Evolutionary conservation across 352 stramenopile species (phyloP), one percentile per base, ranked within the genome.

Genomic region (Thalassiosira livingstoniorum): DNA sequence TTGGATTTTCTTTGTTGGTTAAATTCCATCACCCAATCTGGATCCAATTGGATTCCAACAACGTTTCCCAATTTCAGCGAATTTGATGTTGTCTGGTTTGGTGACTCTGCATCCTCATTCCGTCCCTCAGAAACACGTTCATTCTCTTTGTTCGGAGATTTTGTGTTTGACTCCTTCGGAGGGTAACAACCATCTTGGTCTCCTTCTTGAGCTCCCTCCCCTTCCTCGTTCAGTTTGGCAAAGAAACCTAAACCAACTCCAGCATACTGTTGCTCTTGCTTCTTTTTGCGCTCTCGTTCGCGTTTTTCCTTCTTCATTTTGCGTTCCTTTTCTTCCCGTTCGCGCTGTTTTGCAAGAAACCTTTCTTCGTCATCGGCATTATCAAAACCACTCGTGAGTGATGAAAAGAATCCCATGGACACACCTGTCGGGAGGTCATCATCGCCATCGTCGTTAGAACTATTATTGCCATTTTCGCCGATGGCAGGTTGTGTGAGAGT

Each of bases 341-440:
- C 18, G 10, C 42, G 42, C 42, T 51, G 42, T 51, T 18, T 10
- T 51, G 10, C 42, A 18, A 51, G 10, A 18, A 51, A 51, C 42
- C 18, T 10, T 51, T 18, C 42, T 10, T 51, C 42, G 42, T 18
- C 10, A 10, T 18, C 18, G 10, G 42, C 10, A 51, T 51, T 18
- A 18, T 51, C 42, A 10, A 18, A 18, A 10, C 10, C 42, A 10
- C 10, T 18, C 10, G 42, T 51, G n/a, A n/a, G n/a, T n/a, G n/a
- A n/a, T 18, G 42, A 51, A 51, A 51, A 51, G 42, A 51, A 51
- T 51, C 42, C 42, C 42, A 51, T 51, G 42, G n/a, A n/a, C n/a
- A n/a, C n/a, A n/a, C 42, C 42, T 18, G 18, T 10, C 10, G 42
- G 42, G 42, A 51, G 10, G 42, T 10, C 18, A 51, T 51, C 42